Base-by-base conservation (phyloP, 441 rosid genomes). In the Francoa sonchifolia region DNA sequence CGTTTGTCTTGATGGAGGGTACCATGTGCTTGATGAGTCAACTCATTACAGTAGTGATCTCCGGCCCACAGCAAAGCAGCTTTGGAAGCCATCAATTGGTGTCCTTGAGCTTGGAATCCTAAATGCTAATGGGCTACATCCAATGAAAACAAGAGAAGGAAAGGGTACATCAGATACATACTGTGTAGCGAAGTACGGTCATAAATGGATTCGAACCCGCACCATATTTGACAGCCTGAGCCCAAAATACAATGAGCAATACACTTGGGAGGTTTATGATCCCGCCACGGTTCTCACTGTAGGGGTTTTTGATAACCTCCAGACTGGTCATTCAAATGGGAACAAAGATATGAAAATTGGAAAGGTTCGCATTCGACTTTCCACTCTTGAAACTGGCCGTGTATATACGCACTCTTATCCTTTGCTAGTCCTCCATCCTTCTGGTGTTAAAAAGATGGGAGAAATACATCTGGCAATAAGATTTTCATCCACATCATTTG, bases 221-320 rank as follows among this genome's bases (percentile, higher is more conserved):
- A 89, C 94, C 16, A 62, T 82, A 37, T 62, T 72, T 33, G 25
- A 67, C 70, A 71, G 74, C 68, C 73, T 72, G 29, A 85, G 69
- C 51, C 95, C 98, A 2, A 79, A 68, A 56, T 82, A 76, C 67
- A 90, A 90, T 5, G 98, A 85, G 67, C 98, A 90, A 63, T 80
- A 90, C 61, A 71, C 83, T 0, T 90, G 98, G 98, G 98, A 90
- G 74, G 98, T 90, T 29, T 76, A 62, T 47, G 98, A 90, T 62
- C 74, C 83, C 16, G 89, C 96, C 13, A 90, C 98, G 0, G 88
- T 90, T 10, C 76, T 90, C 4, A 74, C 83, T 1, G 64, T 90
- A 8, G 96, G 94, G 3, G 93, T 80, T 23, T 90, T 90, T 20
- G 93, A 90, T 52, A 82, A 76, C 61, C 56, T 65, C 43, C 96